These are phyloP conservation scores for Phytophthora pseudosyringae DNA, from an alignment of 352 stramenopile species.

Conservation along the genomic window DNA sequence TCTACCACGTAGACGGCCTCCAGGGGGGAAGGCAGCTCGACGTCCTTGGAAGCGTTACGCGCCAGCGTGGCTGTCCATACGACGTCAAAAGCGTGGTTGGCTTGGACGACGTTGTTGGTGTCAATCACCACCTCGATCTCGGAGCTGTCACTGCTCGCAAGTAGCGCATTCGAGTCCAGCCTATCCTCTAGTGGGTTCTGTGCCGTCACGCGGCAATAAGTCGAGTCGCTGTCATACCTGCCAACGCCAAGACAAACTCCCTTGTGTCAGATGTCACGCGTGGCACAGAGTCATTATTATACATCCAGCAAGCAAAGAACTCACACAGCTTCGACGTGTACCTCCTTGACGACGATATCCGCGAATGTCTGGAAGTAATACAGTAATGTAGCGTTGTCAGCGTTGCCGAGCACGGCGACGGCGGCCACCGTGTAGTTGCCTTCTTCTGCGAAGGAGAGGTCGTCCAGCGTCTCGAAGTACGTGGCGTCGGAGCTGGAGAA, in stretches of 20 bases:
- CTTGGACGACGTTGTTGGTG: conserved; percentile 38
- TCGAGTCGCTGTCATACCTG: conserved; percentile 45
- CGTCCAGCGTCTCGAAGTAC: conserved; percentile 50
- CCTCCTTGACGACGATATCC: conserved; percentile 45
- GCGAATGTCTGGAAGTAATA: conserved; percentile 64
- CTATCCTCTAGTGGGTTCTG: conserved; percentile 42
- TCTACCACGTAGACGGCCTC: conserved; percentile 30
- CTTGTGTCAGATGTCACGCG: conserved; percentile 2
- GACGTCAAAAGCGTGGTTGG: conserved; percentile 27
- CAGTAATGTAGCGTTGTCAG: conserved; percentile 34
- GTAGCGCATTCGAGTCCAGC: conserved; percentile 30
- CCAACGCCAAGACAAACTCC: not conserved
- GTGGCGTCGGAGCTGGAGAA: conserved; percentile 42
- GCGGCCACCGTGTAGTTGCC: conserved; percentile 56
- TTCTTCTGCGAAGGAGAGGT: conserved; percentile 40
- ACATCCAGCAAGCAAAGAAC: conserved; percentile 1
- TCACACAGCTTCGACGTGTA: conserved; percentile 26
- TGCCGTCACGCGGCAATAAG: conserved; percentile 54
- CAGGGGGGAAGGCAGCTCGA: conserved; percentile 56
- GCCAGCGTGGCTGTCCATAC: conserved; percentile 48
- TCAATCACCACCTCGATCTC: conserved; percentile 49
- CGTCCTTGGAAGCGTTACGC: conserved; percentile 37
- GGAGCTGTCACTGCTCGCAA: conserved; percentile 49
- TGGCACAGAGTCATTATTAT: not conserved
- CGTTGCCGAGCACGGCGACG: conserved; percentile 51